Percentiles rank a stretch among this genome's conserved stretches.
Evolutionary conservation across 1,139 yeast species (phyloP).

Genomic region (Arxiozyma bovina): DNA sequence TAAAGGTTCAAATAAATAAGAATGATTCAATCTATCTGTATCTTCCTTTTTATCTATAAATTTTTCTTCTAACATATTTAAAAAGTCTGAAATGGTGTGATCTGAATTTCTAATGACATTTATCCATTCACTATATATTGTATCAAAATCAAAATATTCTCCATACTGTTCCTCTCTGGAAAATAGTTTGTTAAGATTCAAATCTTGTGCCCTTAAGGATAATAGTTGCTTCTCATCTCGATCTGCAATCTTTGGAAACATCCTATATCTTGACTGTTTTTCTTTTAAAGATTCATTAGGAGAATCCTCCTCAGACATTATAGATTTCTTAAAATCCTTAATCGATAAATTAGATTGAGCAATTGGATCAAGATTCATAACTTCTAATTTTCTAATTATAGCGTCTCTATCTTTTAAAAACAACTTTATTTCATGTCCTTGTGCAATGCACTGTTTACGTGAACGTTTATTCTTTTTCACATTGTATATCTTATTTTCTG

Average conservation of each 20-base stretch:
- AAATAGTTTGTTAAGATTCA: slow-evolving; percentile 45
- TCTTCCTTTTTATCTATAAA: slow-evolving; percentile 17
- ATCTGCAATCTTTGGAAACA: slow-evolving; percentile 17
- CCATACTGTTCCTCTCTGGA: slow-evolving; percentile 59
- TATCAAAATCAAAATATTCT: slow-evolving; percentile 48
- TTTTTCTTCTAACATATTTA: slow-evolving; percentile 39
- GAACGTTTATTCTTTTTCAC: slow-evolving; percentile 35
- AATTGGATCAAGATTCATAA: slow-evolving; percentile 21
- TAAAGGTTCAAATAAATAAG: slow-evolving; percentile 24
- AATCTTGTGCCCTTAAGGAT: slow-evolving; percentile 42
- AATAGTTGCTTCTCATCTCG: slow-evolving; percentile 31
- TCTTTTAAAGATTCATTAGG: slow-evolving; percentile 8
- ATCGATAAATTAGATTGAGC: neutral
- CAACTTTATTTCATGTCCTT: slow-evolving; percentile 58
- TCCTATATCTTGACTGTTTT: slow-evolving; percentile 17
- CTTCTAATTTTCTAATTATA: slow-evolving; percentile 28
- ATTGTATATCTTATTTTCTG: slow-evolving; percentile 19
- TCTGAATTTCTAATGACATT: slow-evolving; percentile 33
- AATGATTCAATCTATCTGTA: slow-evolving; percentile 4
- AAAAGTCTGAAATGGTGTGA: slow-evolving; percentile 44
- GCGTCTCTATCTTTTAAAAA: slow-evolving; percentile 44
- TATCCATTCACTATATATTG: slow-evolving; percentile 44
- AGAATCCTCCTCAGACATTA: neutral
- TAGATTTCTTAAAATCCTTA: neutral
- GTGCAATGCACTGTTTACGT: slow-evolving; percentile 38